A percentile compares a stretch with the other conserved stretches of the same genome.
Evolutionary conservation across 768 basidiomycete genomes (phyloP).

Genomic region (Amanita pallidorosea): DNA sequence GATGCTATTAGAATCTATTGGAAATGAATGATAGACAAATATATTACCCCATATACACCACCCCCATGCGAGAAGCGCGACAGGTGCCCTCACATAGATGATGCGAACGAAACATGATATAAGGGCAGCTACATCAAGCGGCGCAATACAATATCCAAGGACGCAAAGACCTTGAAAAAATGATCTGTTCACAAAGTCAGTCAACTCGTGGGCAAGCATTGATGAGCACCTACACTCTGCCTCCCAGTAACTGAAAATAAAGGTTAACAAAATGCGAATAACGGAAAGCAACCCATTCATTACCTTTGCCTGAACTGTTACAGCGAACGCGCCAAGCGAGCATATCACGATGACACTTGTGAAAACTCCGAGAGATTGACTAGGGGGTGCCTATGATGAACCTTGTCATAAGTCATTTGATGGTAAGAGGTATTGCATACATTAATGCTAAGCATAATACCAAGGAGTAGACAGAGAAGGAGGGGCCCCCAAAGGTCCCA

Average conservation of each 20-base stretch:
- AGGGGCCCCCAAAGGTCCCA: conserved; percentile 99
- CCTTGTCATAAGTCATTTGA: not conserved
- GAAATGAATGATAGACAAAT: not conserved
- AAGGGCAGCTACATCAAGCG: conserved; percentile 83
- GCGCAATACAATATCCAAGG: conserved; percentile 91
- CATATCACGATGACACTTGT: conserved; percentile 92
- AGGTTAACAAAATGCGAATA: conserved; percentile 3
- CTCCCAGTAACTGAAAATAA: conserved; percentile 55
- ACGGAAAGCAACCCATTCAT: conserved; percentile 10
- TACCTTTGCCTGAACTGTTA: conserved; percentile 95
- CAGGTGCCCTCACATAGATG: conserved; percentile 79
- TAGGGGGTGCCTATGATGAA: conserved; percentile 58
- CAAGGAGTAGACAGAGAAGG: conserved; percentile 68
- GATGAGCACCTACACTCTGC: conserved; percentile 55
- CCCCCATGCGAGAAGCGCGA: conserved; percentile 81
- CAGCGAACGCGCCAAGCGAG: conserved; percentile 79
- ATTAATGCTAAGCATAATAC: conserved; percentile 79
- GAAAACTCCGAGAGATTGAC: conserved; percentile 82
- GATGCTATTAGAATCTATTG: not conserved
- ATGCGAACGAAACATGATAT: conserved; percentile 76
- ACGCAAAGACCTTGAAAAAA: conserved; percentile 97
- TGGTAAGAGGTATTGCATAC: conserved; percentile 25
- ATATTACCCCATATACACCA: conserved; percentile 95
- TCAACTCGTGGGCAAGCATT: not conserved
- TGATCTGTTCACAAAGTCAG: conserved; percentile 35